Percentiles rank a stretch among this genome's conserved stretches.
phyloP scores from a whole-genome alignment of 148 eudicot species.

The Dianthus caryophyllus region DNA sequence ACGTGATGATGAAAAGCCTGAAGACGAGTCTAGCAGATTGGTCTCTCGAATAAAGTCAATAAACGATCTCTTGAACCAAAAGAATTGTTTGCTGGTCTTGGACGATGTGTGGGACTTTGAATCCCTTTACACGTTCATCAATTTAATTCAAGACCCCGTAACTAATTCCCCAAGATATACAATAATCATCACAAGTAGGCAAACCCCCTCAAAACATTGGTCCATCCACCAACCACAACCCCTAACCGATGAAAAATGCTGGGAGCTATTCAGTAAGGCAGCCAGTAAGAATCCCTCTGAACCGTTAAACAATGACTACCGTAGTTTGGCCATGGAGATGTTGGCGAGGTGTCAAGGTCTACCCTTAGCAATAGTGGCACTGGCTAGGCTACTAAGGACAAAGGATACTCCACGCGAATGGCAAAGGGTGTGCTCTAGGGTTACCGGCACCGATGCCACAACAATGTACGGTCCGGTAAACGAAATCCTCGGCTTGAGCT shows the following conservation, averaged over 20 bases:
- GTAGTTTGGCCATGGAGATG: constrained; percentile 16
- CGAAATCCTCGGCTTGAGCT: constrained; percentile 21
- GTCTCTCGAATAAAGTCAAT: neutral
- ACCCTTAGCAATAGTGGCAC: constrained; percentile 22
- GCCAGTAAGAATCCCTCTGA: neutral
- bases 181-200: constrained; percentile 9
- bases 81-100: constrained; percentile 14
- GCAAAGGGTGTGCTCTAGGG: constrained; percentile 4
- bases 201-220: neutral
- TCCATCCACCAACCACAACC: neutral
- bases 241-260: constrained; percentile 12
- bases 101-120: constrained; percentile 25
- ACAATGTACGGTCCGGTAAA: constrained; percentile 23
- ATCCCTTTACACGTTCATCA: neutral
- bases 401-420: constrained; percentile 17
- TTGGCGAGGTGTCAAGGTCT: constrained; percentile 21
- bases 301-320: neutral
- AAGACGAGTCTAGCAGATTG: neutral
- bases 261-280: constrained; percentile 3
- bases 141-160: neutral
- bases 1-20: neutral
- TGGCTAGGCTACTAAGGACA: constrained; percentile 10
- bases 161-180: neutral
- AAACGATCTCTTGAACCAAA: neutral
- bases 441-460: neutral